phyloP scores from a whole-genome alignment of 2,329 filamentous ascomycete species.

The Pseudogymnoascus sp. region DNA sequence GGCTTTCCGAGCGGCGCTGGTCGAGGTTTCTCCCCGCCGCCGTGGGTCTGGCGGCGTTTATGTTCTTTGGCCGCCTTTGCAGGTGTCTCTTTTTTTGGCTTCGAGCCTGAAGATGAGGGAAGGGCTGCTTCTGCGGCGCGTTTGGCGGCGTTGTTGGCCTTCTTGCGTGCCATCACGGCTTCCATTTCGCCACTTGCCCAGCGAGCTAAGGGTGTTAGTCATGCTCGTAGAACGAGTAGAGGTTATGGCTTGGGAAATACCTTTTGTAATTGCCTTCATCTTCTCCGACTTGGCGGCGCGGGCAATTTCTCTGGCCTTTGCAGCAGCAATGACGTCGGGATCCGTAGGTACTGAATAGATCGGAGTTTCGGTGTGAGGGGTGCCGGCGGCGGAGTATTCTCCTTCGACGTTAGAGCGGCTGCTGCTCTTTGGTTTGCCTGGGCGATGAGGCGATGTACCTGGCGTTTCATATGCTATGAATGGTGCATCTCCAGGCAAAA shows the following conservation, averaged over 20 bases:
- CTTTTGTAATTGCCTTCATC: conserved; percentile 14
- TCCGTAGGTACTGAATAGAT: neutral
- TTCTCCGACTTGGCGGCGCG: conserved; percentile 12
- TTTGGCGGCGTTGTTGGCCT: conserved; percentile 53
- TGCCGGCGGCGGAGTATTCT: neutral
- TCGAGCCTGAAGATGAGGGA: neutral
- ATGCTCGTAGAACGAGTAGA: too few relatives aligned
- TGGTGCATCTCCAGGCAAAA: neutral
- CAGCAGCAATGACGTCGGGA: neutral
- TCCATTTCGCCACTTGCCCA: conserved; percentile 57
- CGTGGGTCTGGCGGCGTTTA: neutral
- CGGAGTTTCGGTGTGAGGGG: neutral
- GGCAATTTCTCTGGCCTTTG: conserved; percentile 4
- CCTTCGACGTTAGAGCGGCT: neutral
- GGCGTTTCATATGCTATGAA: conserved; percentile 2
- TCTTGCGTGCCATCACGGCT: conserved; percentile 52
- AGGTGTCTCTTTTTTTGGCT: neutral
- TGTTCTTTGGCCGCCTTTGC: neutral
- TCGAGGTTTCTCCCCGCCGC: neutral
- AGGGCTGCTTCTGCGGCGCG: conserved; percentile 2
- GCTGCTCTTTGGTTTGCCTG: neutral
- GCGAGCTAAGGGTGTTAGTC: conserved; percentile 31
- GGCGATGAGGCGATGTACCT: neutral
- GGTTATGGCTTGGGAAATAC: neutral
- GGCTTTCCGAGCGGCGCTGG: neutral